Base-by-base conservation (phyloP, 164 flowering plant genomes). In the Macadamia integrifolia region DNA sequence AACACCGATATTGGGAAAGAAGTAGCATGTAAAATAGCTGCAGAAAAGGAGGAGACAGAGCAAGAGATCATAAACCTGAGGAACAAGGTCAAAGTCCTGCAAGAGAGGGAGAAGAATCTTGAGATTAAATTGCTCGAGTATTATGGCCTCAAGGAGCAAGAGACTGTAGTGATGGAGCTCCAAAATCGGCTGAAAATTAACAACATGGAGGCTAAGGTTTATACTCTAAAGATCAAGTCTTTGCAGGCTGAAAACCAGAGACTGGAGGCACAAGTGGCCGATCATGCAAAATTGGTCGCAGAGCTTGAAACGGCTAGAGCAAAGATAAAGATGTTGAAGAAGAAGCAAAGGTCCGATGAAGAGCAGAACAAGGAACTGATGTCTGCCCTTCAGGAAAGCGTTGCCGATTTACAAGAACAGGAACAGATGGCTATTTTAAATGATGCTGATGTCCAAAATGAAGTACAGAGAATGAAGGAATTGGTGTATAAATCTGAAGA, bases 131-230 rank as follows among this genome's bases (percentile, higher is more conserved):
- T 94, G 78, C 85, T 94, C 1, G 98, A 94, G 81, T 91, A 86
- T 75, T 87, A 86, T 76, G 98, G 98, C 59, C 87, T 92, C 18
- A 87, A 88, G 72, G 98, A 90, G 76, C 93, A 90, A 72, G 90
- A 92, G 76, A 76, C 79, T 11, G 79, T 84, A 6, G 80, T 86
- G n/a, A 77, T 81, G 81, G 99, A 94, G 78, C 87, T 92, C n/a
- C 87, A 87, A 40, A 94, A 87, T 68, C 85, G 89, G 7, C 68
- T 94, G 62, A 88, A 85, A 77, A 48, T 87, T 6, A 85, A 79
- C 69, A 76, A 75, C 18, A 81, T 85, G 87, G 99, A 94, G 75
- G 79, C 84, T 40, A 89, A 86, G 75, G 78, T 92, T 58, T 80
- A 88, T 58, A 67, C 58, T 52, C 79, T 92, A 57, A 90, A 87